Base-by-base conservation (phyloP, 164 flowering plant species). In the Aristolochia fimbriata region DNA sequence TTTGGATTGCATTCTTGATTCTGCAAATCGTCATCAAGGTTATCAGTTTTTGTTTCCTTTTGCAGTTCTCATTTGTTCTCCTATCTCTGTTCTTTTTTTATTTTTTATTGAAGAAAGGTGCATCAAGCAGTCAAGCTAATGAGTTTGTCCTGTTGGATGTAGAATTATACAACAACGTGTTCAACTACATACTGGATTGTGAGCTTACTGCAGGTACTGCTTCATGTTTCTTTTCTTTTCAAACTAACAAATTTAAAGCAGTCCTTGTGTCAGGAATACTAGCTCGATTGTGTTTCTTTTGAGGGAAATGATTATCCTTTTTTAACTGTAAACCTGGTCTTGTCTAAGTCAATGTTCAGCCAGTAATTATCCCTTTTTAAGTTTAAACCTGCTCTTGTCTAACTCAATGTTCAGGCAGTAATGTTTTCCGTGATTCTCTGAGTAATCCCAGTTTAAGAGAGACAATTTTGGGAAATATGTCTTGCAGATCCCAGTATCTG, bases 1-100 rank as follows among this genome's bases (percentile, higher is more conserved):
- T 90, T 57, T 93, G 98, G 98, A 70, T 86, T 59, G 80, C 88
- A 27, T 90, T 81, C 73, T 91, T 94, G 22, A 95, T 60, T 6
- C 68, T 94, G 67, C 97, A 94, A 67, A 75, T 94, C 56, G 63
- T 74, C 22, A 49, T 20, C 24, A 85, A 91, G 97, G 96, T 94
- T 76, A 16, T 56, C 46, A 20, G 2, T 55, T 55, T 37, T 27
- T 64, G 19, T 24, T 56, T 56, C 46, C 22, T 11, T 56, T 56
- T 15, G 43, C 57, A 61, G 24, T 24, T 16, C 61, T 68, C 51
- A 67, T 30, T 45, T 37, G 43, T 37, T 7, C 43, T 1, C 8
- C 43, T 37, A 10, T 37, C 43, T 37, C 43, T 37, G 12, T 3
- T 37, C n/a, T n/a, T n/a, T n/a, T n/a, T n/a, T 37, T 37, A 5